Percentiles rank a stretch among this genome's conserved stretches.
Conservation (phyloP, 164 flowering plant species). For the Stephania japonica region DNA sequence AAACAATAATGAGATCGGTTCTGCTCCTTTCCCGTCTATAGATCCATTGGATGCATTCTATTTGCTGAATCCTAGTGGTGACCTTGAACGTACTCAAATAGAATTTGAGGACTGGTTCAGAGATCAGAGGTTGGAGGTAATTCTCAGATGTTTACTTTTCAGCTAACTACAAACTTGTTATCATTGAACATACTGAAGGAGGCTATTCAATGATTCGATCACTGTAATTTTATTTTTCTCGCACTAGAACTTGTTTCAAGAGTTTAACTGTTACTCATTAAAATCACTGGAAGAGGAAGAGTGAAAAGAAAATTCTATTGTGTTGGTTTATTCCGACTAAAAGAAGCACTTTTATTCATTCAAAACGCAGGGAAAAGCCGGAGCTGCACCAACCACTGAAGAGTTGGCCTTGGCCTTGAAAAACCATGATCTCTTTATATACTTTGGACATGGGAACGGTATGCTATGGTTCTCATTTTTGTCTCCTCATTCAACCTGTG, state of each 20-base stretch:
- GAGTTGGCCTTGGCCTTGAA: slow-evolving; percentile 64
- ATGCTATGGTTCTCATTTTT: slow-evolving; percentile 18
- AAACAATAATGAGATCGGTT: slow-evolving; percentile 19
- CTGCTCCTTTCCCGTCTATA: slow-evolving; percentile 52
- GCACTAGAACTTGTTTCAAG: not conserved
- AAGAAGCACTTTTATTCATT: not conserved
- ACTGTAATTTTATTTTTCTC: too few species aligned
- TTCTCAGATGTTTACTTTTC: not conserved
- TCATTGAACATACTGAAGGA: not conserved
- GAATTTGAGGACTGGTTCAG: slow-evolving; percentile 89
- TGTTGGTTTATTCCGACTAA: not conserved
- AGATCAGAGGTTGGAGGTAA: slow-evolving; percentile 73
- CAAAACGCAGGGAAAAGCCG: slow-evolving; percentile 68
- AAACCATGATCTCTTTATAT: slow-evolving; percentile 78
- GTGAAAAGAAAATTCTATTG: not conserved
- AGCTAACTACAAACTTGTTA: not conserved
- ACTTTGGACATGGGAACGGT: slow-evolving; percentile 99
- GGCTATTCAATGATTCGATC: not conserved
- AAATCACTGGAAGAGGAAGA: not conserved
- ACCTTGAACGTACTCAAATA: slow-evolving; percentile 59
- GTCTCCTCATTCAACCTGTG: not conserved
- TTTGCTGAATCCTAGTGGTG: slow-evolving; percentile 91
- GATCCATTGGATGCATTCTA: slow-evolving; percentile 92
- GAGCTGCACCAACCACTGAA: slow-evolving; percentile 59
- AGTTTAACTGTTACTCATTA: not conserved